phyloP scores from a whole-genome alignment of 1,139 yeast species.

The Tardiomyces depauwii region DNA sequence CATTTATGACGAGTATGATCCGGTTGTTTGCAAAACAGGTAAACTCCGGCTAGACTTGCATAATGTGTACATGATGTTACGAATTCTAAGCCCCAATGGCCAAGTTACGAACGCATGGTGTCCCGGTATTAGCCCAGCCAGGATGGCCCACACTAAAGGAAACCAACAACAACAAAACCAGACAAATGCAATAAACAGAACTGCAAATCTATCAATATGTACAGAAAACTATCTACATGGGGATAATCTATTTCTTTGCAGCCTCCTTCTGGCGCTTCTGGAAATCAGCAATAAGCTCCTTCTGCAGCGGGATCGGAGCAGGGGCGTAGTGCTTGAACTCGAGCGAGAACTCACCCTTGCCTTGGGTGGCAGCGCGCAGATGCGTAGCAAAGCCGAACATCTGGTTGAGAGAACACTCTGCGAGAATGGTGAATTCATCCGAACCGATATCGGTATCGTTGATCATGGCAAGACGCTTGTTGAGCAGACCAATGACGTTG shows the following conservation, averaged over 20 bases:
- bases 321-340: slow-evolving; percentile 92
- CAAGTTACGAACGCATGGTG: too few relatives aligned
- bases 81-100: too few relatives aligned
- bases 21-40: slow-evolving; percentile 4
- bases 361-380: slow-evolving; percentile 94
- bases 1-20: slow-evolving; percentile 6
- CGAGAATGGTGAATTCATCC: slow-evolving; percentile 87
- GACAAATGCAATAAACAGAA: too few relatives aligned
- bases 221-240: neutral
- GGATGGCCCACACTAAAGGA: neutral
- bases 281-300: slow-evolving; percentile 77
- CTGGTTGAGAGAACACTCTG: slow-evolving; percentile 90
- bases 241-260: neutral
- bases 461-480: slow-evolving; percentile 87
- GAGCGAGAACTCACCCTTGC: slow-evolving; percentile 94
- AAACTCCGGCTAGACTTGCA: slow-evolving; percentile 1
- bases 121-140: too few relatives aligned
- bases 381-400: slow-evolving; percentile 96
- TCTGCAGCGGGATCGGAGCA: slow-evolving; percentile 83
- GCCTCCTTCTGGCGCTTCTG: slow-evolving; percentile 40
- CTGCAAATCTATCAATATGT: too few relatives aligned
- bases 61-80: too few relatives aligned
- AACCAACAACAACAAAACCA: neutral
- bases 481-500: slow-evolving; percentile 77
- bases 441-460: slow-evolving; percentile 88